Percentiles rank a stretch among this genome's conserved stretches.
phyloP scores from a whole-genome alignment of 768 basidiomycete species.

The Russula earlei region DNA sequence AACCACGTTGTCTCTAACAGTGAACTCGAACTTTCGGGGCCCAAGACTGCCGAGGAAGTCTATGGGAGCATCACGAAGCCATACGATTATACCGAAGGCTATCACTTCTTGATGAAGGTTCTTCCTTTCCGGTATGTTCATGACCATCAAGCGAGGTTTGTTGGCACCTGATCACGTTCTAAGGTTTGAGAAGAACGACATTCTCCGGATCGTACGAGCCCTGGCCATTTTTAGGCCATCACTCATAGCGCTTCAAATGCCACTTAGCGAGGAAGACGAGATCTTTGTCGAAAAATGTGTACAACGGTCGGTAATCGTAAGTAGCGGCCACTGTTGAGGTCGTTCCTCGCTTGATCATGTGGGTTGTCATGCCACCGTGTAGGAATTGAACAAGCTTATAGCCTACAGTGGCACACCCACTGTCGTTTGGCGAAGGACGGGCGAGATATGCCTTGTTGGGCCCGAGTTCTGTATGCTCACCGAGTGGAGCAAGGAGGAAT shows the following conservation, averaged over 20 bases:
- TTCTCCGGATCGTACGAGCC: constrained; percentile 87
- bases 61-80: constrained; percentile 61
- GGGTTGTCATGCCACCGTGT: neutral
- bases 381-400: constrained; percentile 97
- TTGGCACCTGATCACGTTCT: neutral
- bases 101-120: constrained; percentile 95
- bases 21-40: constrained; percentile 16
- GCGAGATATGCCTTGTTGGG: constrained; percentile 94
- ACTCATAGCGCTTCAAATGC: constrained; percentile 96
- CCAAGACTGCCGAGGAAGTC: constrained; percentile 32
- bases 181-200: constrained; percentile 95
- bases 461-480: constrained; percentile 94
- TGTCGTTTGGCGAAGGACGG: constrained; percentile 94
- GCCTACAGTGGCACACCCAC: constrained; percentile 96
- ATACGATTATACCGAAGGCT: constrained; percentile 94
- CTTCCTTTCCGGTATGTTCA: constrained; percentile 61
- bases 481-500: constrained; percentile 80
- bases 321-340: constrained; percentile 22
- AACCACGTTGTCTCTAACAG: constrained; percentile 1
- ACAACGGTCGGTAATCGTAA: constrained; percentile 82
- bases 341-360: constrained; percentile 6
- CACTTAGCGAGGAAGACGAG: constrained; percentile 91
- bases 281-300: constrained; percentile 94
- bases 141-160: no score
- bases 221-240: constrained; percentile 95